These are phyloP conservation scores for Phlebiopsis gigantea DNA, from an alignment of 768 basidiomycete genomes.

Conservation along the genomic window DNA sequence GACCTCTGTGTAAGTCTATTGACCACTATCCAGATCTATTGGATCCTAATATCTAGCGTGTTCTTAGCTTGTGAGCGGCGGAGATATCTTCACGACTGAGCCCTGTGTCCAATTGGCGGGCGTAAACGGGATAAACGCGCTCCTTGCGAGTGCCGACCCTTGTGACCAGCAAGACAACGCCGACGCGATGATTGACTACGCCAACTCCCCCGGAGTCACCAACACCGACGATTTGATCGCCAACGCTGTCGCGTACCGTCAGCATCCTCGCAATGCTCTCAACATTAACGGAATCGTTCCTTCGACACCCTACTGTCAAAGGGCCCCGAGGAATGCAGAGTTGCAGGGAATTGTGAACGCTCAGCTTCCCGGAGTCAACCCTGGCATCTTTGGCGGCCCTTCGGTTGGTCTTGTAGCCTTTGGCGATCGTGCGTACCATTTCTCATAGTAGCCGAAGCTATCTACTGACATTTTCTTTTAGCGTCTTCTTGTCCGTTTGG, in stretches of 20 bases:
- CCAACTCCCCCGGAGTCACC: conserved; percentile 36
- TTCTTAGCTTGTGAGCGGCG: conserved; percentile 29
- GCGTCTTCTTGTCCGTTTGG: conserved; percentile 44
- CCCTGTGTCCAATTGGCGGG: conserved; percentile 41
- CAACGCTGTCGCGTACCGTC: conserved; percentile 37
- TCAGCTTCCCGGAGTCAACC: conserved; percentile 49
- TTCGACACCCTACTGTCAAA: conserved; percentile 50
- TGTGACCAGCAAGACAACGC: conserved; percentile 47
- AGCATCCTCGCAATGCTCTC: conserved; percentile 39
- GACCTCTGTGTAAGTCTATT: conserved; percentile 36
- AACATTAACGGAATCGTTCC: conserved; percentile 37
- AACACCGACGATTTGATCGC: conserved; percentile 37
- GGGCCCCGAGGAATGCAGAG: conserved; percentile 43
- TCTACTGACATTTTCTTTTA: conserved; percentile 12
- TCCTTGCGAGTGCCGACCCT: conserved; percentile 39
- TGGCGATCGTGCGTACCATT: conserved; percentile 31
- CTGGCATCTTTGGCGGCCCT: conserved; percentile 48
- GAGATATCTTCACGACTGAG: conserved; percentile 33
- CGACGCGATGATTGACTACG: conserved; percentile 47
- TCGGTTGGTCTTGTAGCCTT: conserved; percentile 42
- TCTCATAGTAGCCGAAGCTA: too few species aligned
- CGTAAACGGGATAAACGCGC: conserved; percentile 35
- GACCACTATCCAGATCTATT: conserved; percentile 28
- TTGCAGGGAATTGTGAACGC: conserved; percentile 45
- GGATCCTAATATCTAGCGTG: not conserved